A percentile compares a stretch with the other conserved stretches of the same genome.
phyloP scores from a whole-genome alignment of 2,329 filamentous ascomycete genomes.

The Diplodia mutila region DNA sequence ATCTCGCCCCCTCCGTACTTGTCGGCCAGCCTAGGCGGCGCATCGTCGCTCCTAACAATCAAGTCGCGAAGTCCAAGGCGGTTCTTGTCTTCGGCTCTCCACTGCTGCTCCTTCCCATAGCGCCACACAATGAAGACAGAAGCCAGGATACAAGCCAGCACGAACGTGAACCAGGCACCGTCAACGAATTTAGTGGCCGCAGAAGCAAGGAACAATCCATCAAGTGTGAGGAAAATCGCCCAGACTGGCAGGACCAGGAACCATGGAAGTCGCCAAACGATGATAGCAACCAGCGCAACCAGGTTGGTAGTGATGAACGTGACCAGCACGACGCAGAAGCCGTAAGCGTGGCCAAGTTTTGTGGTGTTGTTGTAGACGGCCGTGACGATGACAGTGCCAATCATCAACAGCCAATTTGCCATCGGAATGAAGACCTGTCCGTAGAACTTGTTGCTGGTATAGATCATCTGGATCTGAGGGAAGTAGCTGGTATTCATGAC shows the following conservation, averaged over 20 bases:
- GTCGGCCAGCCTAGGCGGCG: constrained; percentile 44
- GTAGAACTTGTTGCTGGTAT: constrained; percentile 71
- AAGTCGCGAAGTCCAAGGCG: constrained; percentile 53
- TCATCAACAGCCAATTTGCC: constrained; percentile 77
- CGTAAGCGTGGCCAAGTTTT: constrained; percentile 36
- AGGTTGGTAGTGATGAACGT: constrained; percentile 79
- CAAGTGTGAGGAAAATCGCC: constrained; percentile 66
- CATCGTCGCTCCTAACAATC: constrained; percentile 46
- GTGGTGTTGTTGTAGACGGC: constrained; percentile 68
- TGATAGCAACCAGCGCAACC: constrained; percentile 70
- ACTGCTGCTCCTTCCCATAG: constrained; percentile 78
- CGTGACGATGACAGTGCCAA: constrained; percentile 74
- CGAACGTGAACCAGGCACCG: constrained; percentile 78
- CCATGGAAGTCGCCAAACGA: constrained; percentile 70
- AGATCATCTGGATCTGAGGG: constrained; percentile 73
- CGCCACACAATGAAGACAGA: constrained; percentile 74
- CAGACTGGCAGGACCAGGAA: constrained; percentile 65
- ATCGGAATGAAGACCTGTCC: constrained; percentile 78
- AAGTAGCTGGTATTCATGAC: constrained; percentile 76
- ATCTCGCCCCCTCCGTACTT: constrained; percentile 44
- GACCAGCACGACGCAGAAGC: constrained; percentile 77
- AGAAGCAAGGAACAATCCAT: constrained; percentile 71
- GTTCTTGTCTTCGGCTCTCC: constrained; percentile 69
- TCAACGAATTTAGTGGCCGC: constrained; percentile 73
- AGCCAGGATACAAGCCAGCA: constrained; percentile 65